These are phyloP conservation scores for Cylindrodendrum hubeiense DNA, from an alignment of 2,329 filamentous ascomycete genomes.

Conservation along the genomic window DNA sequence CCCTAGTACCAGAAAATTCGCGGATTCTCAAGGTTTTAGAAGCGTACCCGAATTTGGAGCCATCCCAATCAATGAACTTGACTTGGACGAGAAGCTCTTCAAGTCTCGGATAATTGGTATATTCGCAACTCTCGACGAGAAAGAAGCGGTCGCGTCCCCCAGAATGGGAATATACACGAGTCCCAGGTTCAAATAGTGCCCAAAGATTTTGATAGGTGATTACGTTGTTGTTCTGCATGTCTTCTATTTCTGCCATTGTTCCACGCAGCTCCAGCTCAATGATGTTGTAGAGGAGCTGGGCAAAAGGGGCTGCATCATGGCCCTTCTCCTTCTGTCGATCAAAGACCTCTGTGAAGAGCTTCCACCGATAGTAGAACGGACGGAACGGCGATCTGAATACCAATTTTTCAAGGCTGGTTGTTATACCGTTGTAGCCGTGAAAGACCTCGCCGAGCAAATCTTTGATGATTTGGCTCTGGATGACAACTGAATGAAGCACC, in stretches of 20 bases:
- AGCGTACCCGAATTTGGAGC: slow-evolving; percentile 12
- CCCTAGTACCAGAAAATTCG: slow-evolving; percentile 13
- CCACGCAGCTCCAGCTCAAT: slow-evolving; percentile 9
- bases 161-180: background rate
- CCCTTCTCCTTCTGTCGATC: slow-evolving; percentile 14
- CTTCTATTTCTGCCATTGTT: slow-evolving; percentile 8
- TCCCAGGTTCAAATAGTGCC: slow-evolving; percentile 16
- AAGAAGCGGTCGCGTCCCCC: background rate
- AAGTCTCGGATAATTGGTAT: background rate
- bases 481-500: slow-evolving; percentile 16
- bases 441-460: slow-evolving; percentile 18
- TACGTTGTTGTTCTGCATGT: slow-evolving; percentile 9
- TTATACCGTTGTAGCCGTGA: slow-evolving; percentile 18
- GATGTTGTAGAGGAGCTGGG: slow-evolving; percentile 23
- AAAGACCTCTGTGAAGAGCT: slow-evolving; percentile 10
- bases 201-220: slow-evolving; percentile 13
- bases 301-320: slow-evolving; percentile 3
- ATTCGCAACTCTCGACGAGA: background rate
- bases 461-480: slow-evolving; percentile 21
- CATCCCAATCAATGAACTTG: slow-evolving; percentile 18
- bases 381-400: slow-evolving; percentile 23
- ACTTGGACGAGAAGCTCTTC: background rate
- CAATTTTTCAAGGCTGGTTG: slow-evolving; percentile 9
- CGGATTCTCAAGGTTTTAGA: background rate
- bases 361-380: slow-evolving; percentile 25